These are phyloP conservation scores for Paracamarosporium sp. DNA, from an alignment of 2,329 filamentous ascomycete species.

Conservation along the genomic window DNA sequence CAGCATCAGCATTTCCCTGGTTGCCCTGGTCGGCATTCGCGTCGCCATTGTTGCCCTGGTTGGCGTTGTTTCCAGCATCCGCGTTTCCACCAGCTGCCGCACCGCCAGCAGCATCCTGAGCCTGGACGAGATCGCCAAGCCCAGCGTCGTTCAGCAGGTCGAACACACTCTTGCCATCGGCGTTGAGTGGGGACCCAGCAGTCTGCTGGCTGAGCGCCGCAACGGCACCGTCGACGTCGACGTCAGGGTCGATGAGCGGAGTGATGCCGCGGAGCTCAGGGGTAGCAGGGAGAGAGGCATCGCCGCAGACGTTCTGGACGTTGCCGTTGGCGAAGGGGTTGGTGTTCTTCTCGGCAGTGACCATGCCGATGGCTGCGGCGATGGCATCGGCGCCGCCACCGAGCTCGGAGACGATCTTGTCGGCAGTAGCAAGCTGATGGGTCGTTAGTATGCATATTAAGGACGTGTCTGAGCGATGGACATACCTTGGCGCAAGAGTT, in stretches of 20 bases:
- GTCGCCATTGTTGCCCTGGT: conserved; percentile 14
- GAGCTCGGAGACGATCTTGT: conserved; percentile 67
- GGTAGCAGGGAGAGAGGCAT: conserved; percentile 68
- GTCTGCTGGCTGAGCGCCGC: conserved; percentile 67
- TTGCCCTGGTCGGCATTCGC: conserved; percentile 8
- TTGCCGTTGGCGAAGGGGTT: conserved; percentile 69
- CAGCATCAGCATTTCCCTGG: conserved; percentile 12
- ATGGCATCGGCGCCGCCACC: conserved; percentile 67
- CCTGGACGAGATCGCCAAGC: conserved; percentile 66
- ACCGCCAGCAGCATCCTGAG: conserved; percentile 45
- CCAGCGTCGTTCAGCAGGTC: conserved; percentile 68
- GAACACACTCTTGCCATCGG: conserved; percentile 69
- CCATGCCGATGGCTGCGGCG: conserved; percentile 66
- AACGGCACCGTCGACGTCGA: conserved; percentile 62
- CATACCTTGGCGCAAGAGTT: conserved; percentile 69
- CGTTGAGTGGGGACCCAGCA: conserved; percentile 61
- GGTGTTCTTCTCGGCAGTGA: conserved; percentile 75
- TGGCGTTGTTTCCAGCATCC: conserved; percentile 10
- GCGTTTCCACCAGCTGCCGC: conserved; percentile 40
- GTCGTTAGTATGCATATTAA: conserved; percentile 25
- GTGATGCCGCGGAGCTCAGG: conserved; percentile 69
- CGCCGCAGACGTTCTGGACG: conserved; percentile 67
- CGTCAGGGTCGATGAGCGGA: conserved; percentile 70
- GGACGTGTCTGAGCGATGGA: neutral
- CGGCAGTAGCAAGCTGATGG: conserved; percentile 65